Conservation (phyloP, 176 grass and related monocot species). For the Aechmea fasciata region DNA sequence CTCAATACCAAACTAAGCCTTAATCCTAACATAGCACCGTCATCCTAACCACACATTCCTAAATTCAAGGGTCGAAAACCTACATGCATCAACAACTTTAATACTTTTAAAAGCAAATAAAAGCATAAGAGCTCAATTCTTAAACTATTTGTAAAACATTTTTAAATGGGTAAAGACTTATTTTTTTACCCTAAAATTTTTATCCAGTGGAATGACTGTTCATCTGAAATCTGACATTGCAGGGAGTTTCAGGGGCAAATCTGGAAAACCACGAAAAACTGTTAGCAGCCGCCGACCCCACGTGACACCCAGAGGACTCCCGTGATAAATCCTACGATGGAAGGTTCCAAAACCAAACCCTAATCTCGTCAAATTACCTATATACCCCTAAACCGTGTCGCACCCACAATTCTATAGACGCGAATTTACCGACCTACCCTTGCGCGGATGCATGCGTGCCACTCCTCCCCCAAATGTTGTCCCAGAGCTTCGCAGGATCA, state of each 20-base stretch:
- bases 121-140: too few relatives aligned
- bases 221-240: background rate
- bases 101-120: too few relatives aligned
- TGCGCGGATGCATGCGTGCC: too few relatives aligned
- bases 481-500: background rate
- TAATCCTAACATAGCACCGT: too few relatives aligned
- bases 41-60: too few relatives aligned
- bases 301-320: constrained; percentile 1
- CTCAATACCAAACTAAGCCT: too few relatives aligned
- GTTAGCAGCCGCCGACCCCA: constrained; percentile 14
- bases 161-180: too few relatives aligned
- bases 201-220: background rate
- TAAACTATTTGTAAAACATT: too few relatives aligned
- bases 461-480: constrained; percentile 5
- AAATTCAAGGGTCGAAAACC: too few relatives aligned
- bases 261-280: constrained; percentile 15
- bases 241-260: constrained; percentile 20
- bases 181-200: background rate
- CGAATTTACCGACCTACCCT: constrained; percentile 17
- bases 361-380: constrained; percentile 25
- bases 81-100: too few relatives aligned
- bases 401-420: constrained; percentile 2
- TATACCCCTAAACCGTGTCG: constrained; percentile 16
- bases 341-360: constrained; percentile 43
- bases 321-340: background rate